Percentiles rank a stretch among this genome's conserved stretches.
Evolutionary conservation across 179 eudicot species (phyloP).

Genomic region (Camellia oleifera): DNA sequence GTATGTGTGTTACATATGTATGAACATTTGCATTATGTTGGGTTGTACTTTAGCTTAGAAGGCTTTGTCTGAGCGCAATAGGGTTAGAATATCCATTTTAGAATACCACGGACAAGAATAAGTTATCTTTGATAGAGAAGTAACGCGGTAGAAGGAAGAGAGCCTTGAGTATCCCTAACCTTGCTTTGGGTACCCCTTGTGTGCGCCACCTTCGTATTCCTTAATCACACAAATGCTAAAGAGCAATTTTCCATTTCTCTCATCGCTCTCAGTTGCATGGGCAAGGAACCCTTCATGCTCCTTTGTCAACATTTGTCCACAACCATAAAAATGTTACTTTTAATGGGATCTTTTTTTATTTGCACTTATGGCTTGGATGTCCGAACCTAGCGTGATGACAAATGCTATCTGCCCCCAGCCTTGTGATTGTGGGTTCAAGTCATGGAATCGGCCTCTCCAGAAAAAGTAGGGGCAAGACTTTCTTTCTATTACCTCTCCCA

Average conservation of each 20-base stretch:
- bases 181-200: background rate
- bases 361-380: too few relatives aligned
- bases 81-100: background rate
- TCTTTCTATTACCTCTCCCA: too few relatives aligned
- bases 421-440: too few relatives aligned
- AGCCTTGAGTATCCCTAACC: background rate
- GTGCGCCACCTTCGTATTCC: background rate
- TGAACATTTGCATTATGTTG: background rate
- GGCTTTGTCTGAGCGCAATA: background rate
- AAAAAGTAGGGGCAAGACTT: too few relatives aligned
- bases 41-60: background rate
- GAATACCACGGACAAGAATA: background rate
- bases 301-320: background rate
- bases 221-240: background rate
- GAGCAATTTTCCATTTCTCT: background rate
- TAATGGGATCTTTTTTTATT: too few relatives aligned
- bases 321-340: too few relatives aligned
- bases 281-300: background rate
- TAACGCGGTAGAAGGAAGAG: background rate
- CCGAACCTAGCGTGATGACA: too few relatives aligned
- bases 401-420: too few relatives aligned
- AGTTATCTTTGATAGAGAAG: background rate
- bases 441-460: too few relatives aligned
- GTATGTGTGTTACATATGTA: too few relatives aligned
- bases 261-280: background rate